Evolutionary conservation across 2,329 filamentous ascomycete species (phyloP), one percentile per base, ranked within the genome.

Genomic region (Hortaea sp.): DNA sequence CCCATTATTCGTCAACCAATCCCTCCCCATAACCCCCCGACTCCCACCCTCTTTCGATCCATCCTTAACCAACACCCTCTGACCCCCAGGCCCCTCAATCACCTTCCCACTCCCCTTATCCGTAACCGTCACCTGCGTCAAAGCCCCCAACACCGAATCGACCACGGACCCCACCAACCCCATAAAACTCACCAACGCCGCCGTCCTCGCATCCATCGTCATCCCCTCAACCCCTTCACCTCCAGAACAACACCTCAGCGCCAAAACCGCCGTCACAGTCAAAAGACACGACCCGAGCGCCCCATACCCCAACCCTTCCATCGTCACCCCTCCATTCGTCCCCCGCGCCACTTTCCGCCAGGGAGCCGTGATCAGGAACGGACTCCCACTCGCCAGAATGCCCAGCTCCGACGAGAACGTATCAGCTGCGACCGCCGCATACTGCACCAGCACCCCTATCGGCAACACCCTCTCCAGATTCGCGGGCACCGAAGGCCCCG

Each of bases 341-440:
- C 92, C 92, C 1, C 79, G 83, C 0, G 92, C 89, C 0, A 97
- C 92, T 53, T 79, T 76, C 49, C 85, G 82, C 59, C 92, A 75
- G 11, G 76, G 79, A 10, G 85, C 89, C 4, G 88, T 95, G 62
- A 98, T 90, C 34, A 98, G 78, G 32, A 89, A 81, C 6, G 92
- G 92, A 39, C 78, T 71, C 27, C 76, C 76, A 49, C 75, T 78
- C 5, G 89, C 84, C 9, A 98, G 74, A 47, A 98, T 98, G 10
- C 92, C 92, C 13, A 98, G 80, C 69, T 98, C 92, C 7, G 88
- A 95, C 47, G 85, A 89, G 64, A 95, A 92, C 0, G 92, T 98
- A 65, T 98, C 92, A 42, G 90, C 87, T 13, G 88, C 81, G 7
- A 94, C 88, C 42, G 87, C 86, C 28, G 88, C 90, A 61, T 98